Evolutionary conservation across 371 early-diverging fungal genomes (phyloP).

Genomic region (Blakeslea trispora): DNA sequence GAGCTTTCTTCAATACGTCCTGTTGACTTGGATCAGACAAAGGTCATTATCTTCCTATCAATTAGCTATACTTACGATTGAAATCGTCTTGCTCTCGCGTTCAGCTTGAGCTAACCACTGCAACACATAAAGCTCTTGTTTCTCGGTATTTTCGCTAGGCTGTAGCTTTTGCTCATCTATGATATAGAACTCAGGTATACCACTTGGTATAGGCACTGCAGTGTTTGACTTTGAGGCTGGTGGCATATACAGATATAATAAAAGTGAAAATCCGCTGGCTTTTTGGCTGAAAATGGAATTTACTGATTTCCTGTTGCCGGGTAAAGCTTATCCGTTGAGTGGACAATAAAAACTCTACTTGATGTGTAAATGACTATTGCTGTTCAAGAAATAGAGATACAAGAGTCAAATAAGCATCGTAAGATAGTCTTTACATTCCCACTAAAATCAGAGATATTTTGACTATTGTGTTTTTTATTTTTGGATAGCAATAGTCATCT

Average conservation of each 20-base stretch:
- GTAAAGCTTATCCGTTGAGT: too few species aligned
- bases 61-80: conserved; percentile 40
- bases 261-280: not conserved
- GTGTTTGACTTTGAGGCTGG: conserved; percentile 9
- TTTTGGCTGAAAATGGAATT: too few species aligned
- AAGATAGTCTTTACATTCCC: too few species aligned
- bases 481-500: too few species aligned
- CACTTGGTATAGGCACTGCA: conserved; percentile 6
- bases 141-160: conserved; percentile 63
- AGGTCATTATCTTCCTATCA: not conserved
- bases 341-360: too few species aligned
- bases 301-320: too few species aligned
- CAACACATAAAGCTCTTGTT: conserved; percentile 75
- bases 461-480: too few species aligned
- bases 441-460: too few species aligned
- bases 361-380: too few species aligned
- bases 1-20: conserved; percentile 65
- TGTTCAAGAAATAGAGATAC: too few species aligned
- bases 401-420: too few species aligned
- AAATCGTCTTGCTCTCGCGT: conserved; percentile 60
- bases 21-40: conserved; percentile 19
- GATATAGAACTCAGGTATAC: conserved; percentile 52
- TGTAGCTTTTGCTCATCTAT: conserved; percentile 64
- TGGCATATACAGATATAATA: conserved; percentile 5
- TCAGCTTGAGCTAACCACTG: conserved; percentile 82